phyloP scores from a whole-genome alignment of 139 green algal genomes.

The Picochlorum sp. region DNA sequence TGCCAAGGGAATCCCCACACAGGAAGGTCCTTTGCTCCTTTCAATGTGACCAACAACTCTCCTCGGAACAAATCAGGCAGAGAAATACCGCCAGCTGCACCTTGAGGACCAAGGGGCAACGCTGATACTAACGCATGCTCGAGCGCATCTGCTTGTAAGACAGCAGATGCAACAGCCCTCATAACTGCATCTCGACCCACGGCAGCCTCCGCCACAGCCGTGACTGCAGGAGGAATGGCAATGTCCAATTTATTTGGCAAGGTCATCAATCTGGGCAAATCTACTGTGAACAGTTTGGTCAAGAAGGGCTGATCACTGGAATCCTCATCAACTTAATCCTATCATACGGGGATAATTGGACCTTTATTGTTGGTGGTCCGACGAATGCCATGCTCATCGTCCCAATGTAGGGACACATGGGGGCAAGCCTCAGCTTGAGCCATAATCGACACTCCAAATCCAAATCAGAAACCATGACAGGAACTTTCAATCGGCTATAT shows the following conservation, averaged over 20 bases:
- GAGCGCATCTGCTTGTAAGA: constrained; percentile 78
- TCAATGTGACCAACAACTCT: constrained; percentile 70
- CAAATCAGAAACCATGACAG: constrained; percentile 81
- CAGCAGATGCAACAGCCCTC: constrained; percentile 73
- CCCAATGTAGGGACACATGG: constrained; percentile 85
- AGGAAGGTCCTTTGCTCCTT: constrained; percentile 68
- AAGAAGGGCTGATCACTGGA: constrained; percentile 82
- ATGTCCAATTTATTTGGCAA: constrained; percentile 84
- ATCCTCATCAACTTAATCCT: constrained; percentile 86
- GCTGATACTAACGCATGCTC: constrained; percentile 74
- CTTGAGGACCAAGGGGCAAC: constrained; percentile 76
- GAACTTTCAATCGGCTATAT: constrained; percentile 37
- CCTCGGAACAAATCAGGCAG: constrained; percentile 75
- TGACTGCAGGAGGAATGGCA: constrained; percentile 80
- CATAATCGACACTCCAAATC: constrained; percentile 89
- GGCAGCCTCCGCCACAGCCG: constrained; percentile 78
- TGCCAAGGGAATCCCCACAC: constrained; percentile 86
- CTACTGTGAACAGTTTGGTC: constrained; percentile 79
- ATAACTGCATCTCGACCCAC: constrained; percentile 87
- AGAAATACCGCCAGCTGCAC: constrained; percentile 65
- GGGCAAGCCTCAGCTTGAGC: constrained; percentile 89
- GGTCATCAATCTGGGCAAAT: constrained; percentile 89
- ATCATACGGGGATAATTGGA: constrained; percentile 91
- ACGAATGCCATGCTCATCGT: constrained; percentile 86
- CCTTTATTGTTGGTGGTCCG: constrained; percentile 75